These are phyloP conservation scores for Sphaerulina populicola DNA, from an alignment of 2,329 filamentous ascomycete genomes.

Conservation along the genomic window DNA sequence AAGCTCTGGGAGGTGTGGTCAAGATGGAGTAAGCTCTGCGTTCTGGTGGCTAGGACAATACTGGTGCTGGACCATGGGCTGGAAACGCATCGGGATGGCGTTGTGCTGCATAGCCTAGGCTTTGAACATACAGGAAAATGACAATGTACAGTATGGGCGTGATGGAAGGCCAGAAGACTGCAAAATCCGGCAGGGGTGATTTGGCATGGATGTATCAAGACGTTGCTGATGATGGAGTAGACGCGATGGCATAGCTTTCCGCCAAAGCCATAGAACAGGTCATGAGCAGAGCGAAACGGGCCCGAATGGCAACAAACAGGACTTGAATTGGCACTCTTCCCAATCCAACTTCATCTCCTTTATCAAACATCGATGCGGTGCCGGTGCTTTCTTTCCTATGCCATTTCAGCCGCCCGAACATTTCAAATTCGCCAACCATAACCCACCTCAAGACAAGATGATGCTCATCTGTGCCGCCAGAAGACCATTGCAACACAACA, in stretches of 20 bases:
- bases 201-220: neutral
- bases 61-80: slow-evolving; percentile 3
- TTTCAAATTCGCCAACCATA: too few relatives aligned
- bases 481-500: too few relatives aligned
- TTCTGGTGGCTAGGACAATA: neutral
- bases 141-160: slow-evolving; percentile 13
- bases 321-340: too few relatives aligned
- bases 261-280: too few relatives aligned
- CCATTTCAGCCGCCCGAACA: too few relatives aligned
- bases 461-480: too few relatives aligned
- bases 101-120: slow-evolving; percentile 2
- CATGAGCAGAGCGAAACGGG: too few relatives aligned
- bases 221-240: neutral
- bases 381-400: too few relatives aligned
- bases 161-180: neutral
- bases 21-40: slow-evolving; percentile 65
- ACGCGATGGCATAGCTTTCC: neutral
- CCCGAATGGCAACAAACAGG: too few relatives aligned
- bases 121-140: slow-evolving; percentile 7
- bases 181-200: neutral
- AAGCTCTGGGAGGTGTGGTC: slow-evolving; percentile 82
- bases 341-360: too few relatives aligned
- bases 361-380: too few relatives aligned
- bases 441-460: too few relatives aligned
- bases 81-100: slow-evolving; percentile 8